Base-by-base conservation (phyloP, 768 basidiomycete genomes). In the Omphalotus guepiniiformis region DNA sequence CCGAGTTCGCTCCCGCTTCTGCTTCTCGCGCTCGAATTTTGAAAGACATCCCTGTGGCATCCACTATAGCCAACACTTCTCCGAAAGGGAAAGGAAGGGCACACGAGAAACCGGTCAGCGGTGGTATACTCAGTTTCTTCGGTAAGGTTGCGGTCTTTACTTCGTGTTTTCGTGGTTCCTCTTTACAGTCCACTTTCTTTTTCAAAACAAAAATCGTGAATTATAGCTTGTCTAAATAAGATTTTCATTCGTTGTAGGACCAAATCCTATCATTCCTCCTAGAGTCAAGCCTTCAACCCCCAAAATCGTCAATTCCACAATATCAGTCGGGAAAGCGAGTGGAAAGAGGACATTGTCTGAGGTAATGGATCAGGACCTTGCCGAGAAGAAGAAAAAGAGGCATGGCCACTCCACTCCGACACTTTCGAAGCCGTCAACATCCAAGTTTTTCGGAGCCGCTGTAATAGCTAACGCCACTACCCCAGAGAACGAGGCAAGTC, bases 341-440 rank as follows among this genome's bases (percentile, higher is more conserved):
- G 88, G 88, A 13, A 90, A 90, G 62, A 73, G 88, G 46, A 85
- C 84, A 1, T 69, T 92, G 27, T 72, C 74, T 19, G 84, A 83
- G 47, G 76, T 83, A 39, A 76, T 86, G 75, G 85, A 88, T 42
- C 71, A 76, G 15, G 88, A 88, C 51, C 52, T 80, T 8, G 70
- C 65, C 25, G 63, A 62, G 28, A 82, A 78, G 58, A 80, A 77
- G 60, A 71, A 65, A 52, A 54, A 58, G 46, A 70, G 67, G 49
- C 60, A 48, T 11, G 25, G 21, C 4, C 21, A 23, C 29, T 39
- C 26, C 29, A 36, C 38, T 13, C 44, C 44, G 6, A 53, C 52
- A 26, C 44, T 51, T 22, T 58, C 57, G 7, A 55, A 57, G 13
- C 39, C 42, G 18, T 55, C 59, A 4, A 62, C 66, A 46, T 73